A percentile compares a stretch with the other conserved stretches of the same genome.
Conservation (phyloP, 1,284 basidiomycete genomes). For the Mycena citricolor region DNA sequence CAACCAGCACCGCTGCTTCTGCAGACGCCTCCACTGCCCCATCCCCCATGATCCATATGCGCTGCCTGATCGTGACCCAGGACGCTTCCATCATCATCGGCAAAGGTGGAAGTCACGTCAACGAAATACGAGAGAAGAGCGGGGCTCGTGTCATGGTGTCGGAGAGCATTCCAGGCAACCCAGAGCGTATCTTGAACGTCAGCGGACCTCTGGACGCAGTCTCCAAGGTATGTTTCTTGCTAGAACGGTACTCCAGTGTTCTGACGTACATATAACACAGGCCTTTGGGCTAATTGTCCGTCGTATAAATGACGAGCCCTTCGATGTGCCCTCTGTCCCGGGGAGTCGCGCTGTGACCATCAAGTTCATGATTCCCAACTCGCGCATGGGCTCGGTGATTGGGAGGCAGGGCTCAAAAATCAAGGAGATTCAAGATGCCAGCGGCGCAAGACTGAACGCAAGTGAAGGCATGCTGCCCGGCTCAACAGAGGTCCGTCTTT, state of each 20-base stretch:
- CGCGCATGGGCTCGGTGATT: constrained; percentile 99
- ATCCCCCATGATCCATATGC: constrained; percentile 86
- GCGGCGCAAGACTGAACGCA: constrained; percentile 93
- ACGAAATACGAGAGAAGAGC: constrained; percentile 98
- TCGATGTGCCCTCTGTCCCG: constrained; percentile 95
- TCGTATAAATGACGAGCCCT: constrained; percentile 98
- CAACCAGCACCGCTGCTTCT: constrained; percentile 34
- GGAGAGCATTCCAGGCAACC: constrained; percentile 96
- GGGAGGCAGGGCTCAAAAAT: constrained; percentile 98
- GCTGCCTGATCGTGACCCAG: constrained; percentile 96
- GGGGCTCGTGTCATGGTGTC: constrained; percentile 94
- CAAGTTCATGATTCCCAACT: constrained; percentile 99
- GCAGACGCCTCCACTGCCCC: constrained; percentile 43
- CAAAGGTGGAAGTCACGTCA: constrained; percentile 94
- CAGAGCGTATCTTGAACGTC: constrained; percentile 96
- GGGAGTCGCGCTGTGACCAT: constrained; percentile 98
- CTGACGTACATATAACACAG: constrained; percentile 41
- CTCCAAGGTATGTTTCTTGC: constrained; percentile 72
- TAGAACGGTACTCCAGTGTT: constrained; percentile 11
- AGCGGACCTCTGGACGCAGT: constrained; percentile 98
- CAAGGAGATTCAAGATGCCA: constrained; percentile 99
- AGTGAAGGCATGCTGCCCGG: constrained; percentile 98
- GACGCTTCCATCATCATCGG: constrained; percentile 99
- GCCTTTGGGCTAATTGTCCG: constrained; percentile 99
- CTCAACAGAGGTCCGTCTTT: constrained; percentile 82